Evolutionary conservation across 768 basidiomycete species (phyloP).

Genomic region (Boletus vinaceobasis): DNA sequence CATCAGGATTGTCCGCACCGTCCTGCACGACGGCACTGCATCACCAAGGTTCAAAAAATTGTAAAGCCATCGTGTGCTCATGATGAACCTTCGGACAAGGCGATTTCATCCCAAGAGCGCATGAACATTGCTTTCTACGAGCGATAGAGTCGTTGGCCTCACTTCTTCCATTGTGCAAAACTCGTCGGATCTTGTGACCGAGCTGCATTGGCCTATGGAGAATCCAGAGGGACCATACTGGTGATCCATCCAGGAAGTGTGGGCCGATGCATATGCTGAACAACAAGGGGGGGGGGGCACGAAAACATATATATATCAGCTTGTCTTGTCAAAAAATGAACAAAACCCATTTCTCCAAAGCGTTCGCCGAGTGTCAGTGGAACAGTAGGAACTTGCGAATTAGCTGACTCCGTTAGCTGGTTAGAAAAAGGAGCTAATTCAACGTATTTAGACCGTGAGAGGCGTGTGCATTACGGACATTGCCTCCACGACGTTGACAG

Average conservation of each 20-base stretch:
- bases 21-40: too few species aligned
- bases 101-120: not conserved
- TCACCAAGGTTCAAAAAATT: too few species aligned
- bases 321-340: not conserved
- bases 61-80: not conserved
- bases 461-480: conserved; percentile 15
- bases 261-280: not conserved
- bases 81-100: not conserved
- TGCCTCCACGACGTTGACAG: conserved; percentile 20
- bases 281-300: too few species aligned
- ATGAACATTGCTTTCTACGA: not conserved
- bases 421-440: conserved; percentile 17
- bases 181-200: not conserved
- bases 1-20: too few species aligned
- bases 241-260: conserved; percentile 6
- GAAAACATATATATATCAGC: not conserved
- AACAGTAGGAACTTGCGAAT: not conserved
- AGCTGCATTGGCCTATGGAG: not conserved
- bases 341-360: not conserved
- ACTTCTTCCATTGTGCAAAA: not conserved
- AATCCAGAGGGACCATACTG: not conserved
- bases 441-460: conserved; percentile 27
- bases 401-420: not conserved
- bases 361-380: not conserved
- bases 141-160: not conserved